A percentile compares a stretch with the other conserved stretches of the same genome.
Evolutionary conservation across 2,329 filamentous ascomycete species (phyloP).

Genomic region (Lasiodiplodia sp.): DNA sequence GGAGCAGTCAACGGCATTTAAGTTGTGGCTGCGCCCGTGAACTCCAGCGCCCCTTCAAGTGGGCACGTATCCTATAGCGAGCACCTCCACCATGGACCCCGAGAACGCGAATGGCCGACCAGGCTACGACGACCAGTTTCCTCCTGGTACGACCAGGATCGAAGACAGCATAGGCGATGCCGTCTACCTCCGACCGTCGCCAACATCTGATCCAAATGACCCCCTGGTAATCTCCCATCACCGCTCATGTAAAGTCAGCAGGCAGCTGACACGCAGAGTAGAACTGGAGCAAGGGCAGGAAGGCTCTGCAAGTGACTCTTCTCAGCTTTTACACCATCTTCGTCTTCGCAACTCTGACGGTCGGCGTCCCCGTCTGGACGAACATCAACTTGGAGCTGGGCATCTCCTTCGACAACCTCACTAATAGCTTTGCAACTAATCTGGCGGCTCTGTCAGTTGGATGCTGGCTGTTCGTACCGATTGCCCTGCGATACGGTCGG

Average conservation of each 20-base stretch:
- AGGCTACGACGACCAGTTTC: conserved; percentile 4
- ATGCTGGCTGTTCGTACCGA: conserved; percentile 53
- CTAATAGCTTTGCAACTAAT: conserved; percentile 55
- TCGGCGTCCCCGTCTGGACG: conserved; percentile 53
- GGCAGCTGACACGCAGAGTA: conserved; percentile 32
- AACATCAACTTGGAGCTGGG: conserved; percentile 52
- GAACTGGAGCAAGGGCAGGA: conserved; percentile 55
- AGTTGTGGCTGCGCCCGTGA: background rate
- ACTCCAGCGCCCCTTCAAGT: too few relatives aligned
- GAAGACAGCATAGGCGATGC: conserved; percentile 12
- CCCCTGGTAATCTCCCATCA: conserved; percentile 39
- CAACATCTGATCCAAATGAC: conserved; percentile 44
- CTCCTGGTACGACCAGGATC: conserved; percentile 10
- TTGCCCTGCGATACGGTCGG: conserved; percentile 56
- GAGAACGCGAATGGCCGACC: conserved; percentile 1
- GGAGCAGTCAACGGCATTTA: background rate
- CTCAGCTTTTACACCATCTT: conserved; percentile 53
- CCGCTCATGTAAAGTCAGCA: conserved; percentile 8
- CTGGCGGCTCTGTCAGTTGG: conserved; percentile 53
- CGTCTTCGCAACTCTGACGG: conserved; percentile 52
- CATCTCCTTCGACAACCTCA: conserved; percentile 51
- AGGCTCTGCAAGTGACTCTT: conserved; percentile 52
- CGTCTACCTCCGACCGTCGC: conserved; percentile 14
- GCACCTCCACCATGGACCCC: conserved; percentile 8
- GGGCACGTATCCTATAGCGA: background rate